A percentile compares a stretch with the other conserved stretches of the same genome.
Evolutionary conservation across 2,329 filamentous ascomycete species (phyloP).

Genomic region (Lecanoromycetidae sp.): DNA sequence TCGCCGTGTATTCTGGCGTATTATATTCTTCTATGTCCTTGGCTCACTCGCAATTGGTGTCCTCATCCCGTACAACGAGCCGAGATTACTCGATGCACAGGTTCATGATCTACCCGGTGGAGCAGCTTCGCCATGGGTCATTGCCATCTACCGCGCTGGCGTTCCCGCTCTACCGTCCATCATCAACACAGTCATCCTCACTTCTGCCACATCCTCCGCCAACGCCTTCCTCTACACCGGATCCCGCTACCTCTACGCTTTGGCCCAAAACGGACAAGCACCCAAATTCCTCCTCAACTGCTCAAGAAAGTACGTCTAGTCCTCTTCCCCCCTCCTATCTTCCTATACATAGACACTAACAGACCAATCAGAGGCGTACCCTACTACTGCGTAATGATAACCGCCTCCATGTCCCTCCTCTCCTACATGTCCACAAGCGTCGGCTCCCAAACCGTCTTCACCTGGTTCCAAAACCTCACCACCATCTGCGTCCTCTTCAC

Average conservation of each 20-base stretch:
- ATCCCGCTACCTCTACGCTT: constrained; percentile 52
- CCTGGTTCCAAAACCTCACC: constrained; percentile 37
- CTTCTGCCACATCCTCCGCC: constrained; percentile 32
- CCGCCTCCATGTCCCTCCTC: constrained; percentile 32
- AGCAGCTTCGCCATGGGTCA: constrained; percentile 33
- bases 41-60: constrained; percentile 28
- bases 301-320: constrained; percentile 33
- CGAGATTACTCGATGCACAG: constrained; percentile 29
- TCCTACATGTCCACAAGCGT: constrained; percentile 34
- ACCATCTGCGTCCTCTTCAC: constrained; percentile 38
- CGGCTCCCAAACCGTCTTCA: constrained; percentile 31
- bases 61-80: constrained; percentile 30
- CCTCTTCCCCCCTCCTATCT: constrained; percentile 8
- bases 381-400: constrained; percentile 31
- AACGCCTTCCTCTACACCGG: constrained; percentile 36
- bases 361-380: constrained; percentile 30
- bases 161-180: constrained; percentile 30
- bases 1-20: constrained; percentile 34
- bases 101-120: constrained; percentile 15
- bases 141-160: constrained; percentile 29
- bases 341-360: not conserved
- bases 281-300: constrained; percentile 40
- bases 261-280: constrained; percentile 39
- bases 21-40: constrained; percentile 32
- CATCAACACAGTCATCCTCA: constrained; percentile 33